Evolutionary conservation across 192 early-diverging fungal species (phyloP), one percentile per base, ranked within the genome.

Genomic region (Spizellomyces punctatus): DNA sequence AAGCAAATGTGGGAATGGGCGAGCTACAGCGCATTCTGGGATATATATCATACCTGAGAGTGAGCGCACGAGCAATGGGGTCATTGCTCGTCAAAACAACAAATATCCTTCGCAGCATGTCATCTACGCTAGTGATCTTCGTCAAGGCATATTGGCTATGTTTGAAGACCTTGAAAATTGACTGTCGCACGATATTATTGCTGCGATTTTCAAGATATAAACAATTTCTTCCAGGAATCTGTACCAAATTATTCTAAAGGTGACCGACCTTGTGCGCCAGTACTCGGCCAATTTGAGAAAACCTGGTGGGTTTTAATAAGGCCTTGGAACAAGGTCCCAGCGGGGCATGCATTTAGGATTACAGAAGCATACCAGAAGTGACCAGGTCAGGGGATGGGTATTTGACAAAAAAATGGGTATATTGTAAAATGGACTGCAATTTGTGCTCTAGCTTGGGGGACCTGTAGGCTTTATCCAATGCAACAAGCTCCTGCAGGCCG

Each of bases 21-120:
- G 27, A 36, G 10, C 0, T n/a, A 19, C 44, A 43, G 14, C 12
- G 63, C 46, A n/a, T 10, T 1, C 1, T 2, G 36, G 16, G 63
- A 47, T 17, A n/a, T 48, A 16, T 36, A 10, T 14, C 2, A 16
- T 57, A 69, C 73, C 73, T 59, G 10, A 75, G 61, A 5, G 73
- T 75, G 46, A 75, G 14, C 6, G 66, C 59, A 12, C 66, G 22
- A 6, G 73, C 73, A 6, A 68, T 50, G 46, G 66, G 58, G 55
- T 75, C 73, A 50, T 75, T 75, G 44, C 73, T 75, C 8, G 73
- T 75, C 45, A 75, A 66, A 21, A 69, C 27, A 27, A 63, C 62
- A 10, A 48, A 50, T 21, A 75, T 67, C 16, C 66, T 45, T 19
- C 73, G 66, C 7, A 55, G 56, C 14, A 75, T 41, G 10, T 63